phyloP scores from a whole-genome alignment of 2,329 filamentous ascomycete species.

The Sporothrix euskadiensis region DNA sequence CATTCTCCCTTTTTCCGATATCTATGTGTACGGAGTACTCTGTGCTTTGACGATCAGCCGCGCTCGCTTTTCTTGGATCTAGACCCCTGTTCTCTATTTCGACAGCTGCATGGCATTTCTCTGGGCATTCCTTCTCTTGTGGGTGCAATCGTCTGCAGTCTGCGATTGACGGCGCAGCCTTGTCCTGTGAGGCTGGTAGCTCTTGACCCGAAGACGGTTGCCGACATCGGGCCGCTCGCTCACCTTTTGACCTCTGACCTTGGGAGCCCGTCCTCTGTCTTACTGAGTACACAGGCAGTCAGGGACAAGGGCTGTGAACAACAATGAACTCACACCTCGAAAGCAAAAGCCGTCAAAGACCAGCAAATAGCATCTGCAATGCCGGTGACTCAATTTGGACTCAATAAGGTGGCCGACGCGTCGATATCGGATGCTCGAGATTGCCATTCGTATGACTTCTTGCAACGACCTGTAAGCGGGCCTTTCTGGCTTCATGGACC shows the following conservation, averaged over 20 bases:
- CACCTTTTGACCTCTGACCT: not conserved
- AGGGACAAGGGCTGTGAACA: not conserved
- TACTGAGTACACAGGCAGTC: not conserved
- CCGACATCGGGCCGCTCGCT: conserved; percentile 14
- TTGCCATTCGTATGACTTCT: not conserved
- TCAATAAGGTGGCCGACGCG: not conserved
- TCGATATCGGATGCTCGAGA: conserved; percentile 14
- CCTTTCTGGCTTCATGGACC: not conserved
- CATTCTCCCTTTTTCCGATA: not conserved
- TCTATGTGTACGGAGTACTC: not conserved
- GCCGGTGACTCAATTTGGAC: not conserved
- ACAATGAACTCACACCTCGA: not conserved
- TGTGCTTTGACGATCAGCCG: not conserved
- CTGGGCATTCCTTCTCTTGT: not conserved
- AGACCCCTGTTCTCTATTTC: not conserved
- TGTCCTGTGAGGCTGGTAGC: not conserved
- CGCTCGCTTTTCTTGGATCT: not conserved
- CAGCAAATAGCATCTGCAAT: not conserved
- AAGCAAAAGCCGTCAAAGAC: not conserved
- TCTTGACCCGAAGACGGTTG: not conserved
- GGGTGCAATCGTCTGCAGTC: not conserved
- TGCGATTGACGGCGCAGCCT: not conserved
- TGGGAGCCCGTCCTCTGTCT: not conserved
- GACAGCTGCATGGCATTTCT: conserved; percentile 4
- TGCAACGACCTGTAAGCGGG: not conserved